Conservation (phyloP, 306 rosid species). For the Casuarina cunninghamiana region DNA sequence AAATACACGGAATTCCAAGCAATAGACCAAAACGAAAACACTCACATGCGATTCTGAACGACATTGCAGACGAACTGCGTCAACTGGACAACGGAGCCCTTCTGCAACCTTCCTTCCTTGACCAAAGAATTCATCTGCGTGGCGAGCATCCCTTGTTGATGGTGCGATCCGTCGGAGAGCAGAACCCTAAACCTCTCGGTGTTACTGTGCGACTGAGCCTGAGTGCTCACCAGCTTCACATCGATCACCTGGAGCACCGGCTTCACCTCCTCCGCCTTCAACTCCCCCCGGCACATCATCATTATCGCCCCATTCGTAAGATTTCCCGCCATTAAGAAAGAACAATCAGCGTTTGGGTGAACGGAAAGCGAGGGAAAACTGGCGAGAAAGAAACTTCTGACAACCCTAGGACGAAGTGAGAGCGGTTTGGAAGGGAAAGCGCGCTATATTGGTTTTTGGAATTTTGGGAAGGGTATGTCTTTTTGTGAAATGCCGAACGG, state of each 20-base stretch:
- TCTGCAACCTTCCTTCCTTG: conserved; percentile 47
- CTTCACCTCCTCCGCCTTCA: conserved; percentile 28
- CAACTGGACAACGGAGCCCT: conserved; percentile 60
- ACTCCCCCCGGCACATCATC: conserved; percentile 41
- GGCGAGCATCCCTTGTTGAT: conserved; percentile 76
- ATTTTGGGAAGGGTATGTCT: not conserved
- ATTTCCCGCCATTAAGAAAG: conserved; percentile 37
- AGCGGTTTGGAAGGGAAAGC: conserved; percentile 45
- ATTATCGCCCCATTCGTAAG: conserved; percentile 62
- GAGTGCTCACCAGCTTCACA: conserved; percentile 47
- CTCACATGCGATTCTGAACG: conserved; percentile 73
- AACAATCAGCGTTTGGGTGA: not conserved
- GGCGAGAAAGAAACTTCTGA: not conserved
- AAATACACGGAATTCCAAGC: not conserved
- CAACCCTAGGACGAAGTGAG: conserved; percentile 64
- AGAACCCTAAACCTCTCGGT: conserved; percentile 61
- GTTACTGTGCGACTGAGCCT: conserved; percentile 32
- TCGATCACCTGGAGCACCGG: conserved; percentile 76
- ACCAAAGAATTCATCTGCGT: conserved; percentile 63
- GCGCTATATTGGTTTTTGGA: conserved; percentile 2
- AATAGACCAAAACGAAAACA: not conserved
- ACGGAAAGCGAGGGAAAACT: conserved; percentile 4
- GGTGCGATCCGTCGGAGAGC: conserved; percentile 65
- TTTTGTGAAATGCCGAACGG: conserved; percentile 1
- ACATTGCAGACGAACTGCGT: conserved; percentile 50